Percentiles rank a stretch among this genome's conserved stretches.
These are phyloP conservation scores for Cudoniella acicularis DNA, from an alignment of 495 filamentous ascomycete genomes.

Conservation along the genomic window DNA sequence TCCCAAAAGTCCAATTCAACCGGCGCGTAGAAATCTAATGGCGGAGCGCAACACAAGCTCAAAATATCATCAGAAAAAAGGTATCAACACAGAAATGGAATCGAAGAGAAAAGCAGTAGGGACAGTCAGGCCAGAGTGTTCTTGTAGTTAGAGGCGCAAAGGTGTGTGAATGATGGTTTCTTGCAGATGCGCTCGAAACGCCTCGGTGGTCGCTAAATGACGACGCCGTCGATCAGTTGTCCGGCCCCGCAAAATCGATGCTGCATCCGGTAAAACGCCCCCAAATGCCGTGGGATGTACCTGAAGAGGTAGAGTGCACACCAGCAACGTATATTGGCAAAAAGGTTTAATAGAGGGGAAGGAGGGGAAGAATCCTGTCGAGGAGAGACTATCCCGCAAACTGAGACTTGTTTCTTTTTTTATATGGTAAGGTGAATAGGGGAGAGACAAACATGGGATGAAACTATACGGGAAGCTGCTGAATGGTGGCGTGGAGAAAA, in stretches of 20 bases:
- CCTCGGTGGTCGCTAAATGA: slow-evolving; percentile 5
- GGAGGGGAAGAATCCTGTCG: no score
- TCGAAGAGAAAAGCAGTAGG: not conserved
- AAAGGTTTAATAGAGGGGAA: not conserved
- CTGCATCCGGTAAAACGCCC: no score
- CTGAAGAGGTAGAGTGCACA: not conserved
- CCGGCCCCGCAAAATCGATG: no score
- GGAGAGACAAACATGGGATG: no score
- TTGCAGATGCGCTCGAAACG: not conserved
- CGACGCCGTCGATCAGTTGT: not conserved
- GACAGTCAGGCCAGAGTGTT: slow-evolving; percentile 24
- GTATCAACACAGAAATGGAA: not conserved
- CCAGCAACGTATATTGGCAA: not conserved
- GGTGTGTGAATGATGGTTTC: not conserved
- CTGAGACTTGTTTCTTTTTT: no score
- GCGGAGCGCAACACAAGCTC: no score
- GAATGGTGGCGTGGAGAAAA: no score
- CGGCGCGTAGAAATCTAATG: no score
- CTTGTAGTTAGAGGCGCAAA: not conserved
- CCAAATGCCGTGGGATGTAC: not conserved
- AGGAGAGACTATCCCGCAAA: no score
- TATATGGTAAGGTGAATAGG: no score
- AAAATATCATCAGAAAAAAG: no score
- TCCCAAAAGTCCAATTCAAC: not conserved
- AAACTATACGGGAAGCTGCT: no score